These are phyloP conservation scores for Solanum chmielewskii DNA, from an alignment of 257 asterid genomes.

Conservation along the genomic window DNA sequence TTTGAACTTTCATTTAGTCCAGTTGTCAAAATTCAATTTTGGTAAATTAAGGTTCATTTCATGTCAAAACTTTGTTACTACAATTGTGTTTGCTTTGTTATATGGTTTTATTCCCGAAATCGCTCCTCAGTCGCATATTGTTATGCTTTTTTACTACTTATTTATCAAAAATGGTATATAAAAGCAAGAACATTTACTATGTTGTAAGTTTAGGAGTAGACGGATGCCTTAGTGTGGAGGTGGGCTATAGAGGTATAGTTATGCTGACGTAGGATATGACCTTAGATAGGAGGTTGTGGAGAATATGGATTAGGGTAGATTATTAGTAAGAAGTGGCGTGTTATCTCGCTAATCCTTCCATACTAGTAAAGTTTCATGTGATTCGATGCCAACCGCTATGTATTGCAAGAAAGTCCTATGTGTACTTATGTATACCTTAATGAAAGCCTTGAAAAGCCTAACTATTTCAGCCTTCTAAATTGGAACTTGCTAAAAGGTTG, in stretches of 20 bases:
- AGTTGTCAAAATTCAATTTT: background rate
- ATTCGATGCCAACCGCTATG: background rate
- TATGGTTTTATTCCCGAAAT: background rate
- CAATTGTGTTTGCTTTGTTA: background rate
- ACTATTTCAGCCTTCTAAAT: background rate
- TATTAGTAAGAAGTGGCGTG: background rate
- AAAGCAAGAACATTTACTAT: no score
- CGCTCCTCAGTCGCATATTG: background rate
- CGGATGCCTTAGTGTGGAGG: background rate
- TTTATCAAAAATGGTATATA: no score
- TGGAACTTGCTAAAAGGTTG: background rate
- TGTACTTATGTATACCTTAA: background rate
- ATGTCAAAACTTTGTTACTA: background rate
- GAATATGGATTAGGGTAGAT: background rate
- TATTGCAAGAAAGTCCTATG: no score
- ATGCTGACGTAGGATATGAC: background rate
- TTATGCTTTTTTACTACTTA: background rate
- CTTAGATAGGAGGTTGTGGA: background rate
- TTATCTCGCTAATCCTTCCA: background rate
- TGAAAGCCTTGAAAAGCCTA: background rate
- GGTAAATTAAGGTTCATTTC: background rate
- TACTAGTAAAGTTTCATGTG: background rate
- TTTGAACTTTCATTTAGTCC: background rate
- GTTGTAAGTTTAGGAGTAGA: background rate
- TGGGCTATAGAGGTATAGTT: background rate